Evolutionary conservation across 106 monocot genomes (phyloP), one percentile per base, ranked within the genome.

Genomic region (Vanilla planifolia): DNA sequence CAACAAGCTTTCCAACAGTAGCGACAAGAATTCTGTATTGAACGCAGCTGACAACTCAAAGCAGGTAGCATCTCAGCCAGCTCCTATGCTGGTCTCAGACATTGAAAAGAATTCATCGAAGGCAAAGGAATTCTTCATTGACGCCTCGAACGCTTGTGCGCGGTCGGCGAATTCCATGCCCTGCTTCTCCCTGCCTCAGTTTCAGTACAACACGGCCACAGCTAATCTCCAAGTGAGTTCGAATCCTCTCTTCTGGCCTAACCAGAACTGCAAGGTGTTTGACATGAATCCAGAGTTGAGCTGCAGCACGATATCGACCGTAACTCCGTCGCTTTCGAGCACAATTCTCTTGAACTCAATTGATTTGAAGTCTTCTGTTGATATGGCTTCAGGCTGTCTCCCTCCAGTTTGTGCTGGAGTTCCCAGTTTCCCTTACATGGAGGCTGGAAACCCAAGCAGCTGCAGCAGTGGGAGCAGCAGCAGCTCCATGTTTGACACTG

Each of bases 221-320:
- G 41, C 14, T 24, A 33, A 57, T 33, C 16, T 62, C 13, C 33
- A 51, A 22, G 2, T 41, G 24, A 42, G 11, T n/a, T 20, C 51
- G 13, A 79, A 75, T 48, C 61, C 78, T 0, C 48, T 73, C 32
- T 70, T 80, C 33, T 83, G 73, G 70, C 61, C 80, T 24, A 80
- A 71, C 33, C 83, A 83, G 63, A 73, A 43, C 43, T 17, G 36
- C 10, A 59, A 64, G 36, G 24, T 67, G 2, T 60, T 68, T 14
- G 70, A 74, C 2, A 41, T 59, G 64, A 78, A 27, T 22, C 36
- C 73, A 0, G 78, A 75, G 30, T 47, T 75, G 63, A 72, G 39
- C 69, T 59, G 60, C 56, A 59, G 7, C 36, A 66, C 42, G 2
- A 40, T 53, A 3, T 55, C 58, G 0, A 52, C 63, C 14, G 20